Conservation (phyloP, 2,329 filamentous ascomycete genomes). For the Phoma herbarum region DNA sequence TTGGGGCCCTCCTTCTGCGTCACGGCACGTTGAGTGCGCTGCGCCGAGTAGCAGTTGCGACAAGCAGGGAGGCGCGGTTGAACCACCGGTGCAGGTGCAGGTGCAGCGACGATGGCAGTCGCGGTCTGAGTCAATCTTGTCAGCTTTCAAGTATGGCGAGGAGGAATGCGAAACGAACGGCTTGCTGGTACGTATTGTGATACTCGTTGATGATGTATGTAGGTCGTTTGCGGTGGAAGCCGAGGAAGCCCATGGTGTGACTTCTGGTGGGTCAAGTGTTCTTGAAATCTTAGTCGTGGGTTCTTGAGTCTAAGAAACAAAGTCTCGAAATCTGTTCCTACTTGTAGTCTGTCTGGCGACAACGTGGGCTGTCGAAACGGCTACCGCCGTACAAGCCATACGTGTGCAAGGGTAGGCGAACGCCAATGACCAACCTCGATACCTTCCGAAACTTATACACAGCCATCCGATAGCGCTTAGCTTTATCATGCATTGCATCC, state of each 20-base stretch:
- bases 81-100: background rate
- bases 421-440: slow-evolving; percentile 7
- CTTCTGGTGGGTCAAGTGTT: background rate
- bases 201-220: background rate
- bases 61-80: background rate
- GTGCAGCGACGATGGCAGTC: background rate
- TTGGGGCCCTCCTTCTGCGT: background rate
- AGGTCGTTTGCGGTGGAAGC: background rate
- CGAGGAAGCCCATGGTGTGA: background rate
- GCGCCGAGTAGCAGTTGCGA: background rate
- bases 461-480: slow-evolving; percentile 4
- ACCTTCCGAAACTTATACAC: background rate
- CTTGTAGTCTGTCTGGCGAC: background rate
- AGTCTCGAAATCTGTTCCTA: too few species aligned
- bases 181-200: background rate
- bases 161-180: background rate
- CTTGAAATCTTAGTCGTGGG: too few species aligned
- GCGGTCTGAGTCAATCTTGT: too few species aligned
- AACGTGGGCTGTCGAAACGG: slow-evolving; percentile 1
- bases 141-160: too few species aligned
- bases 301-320: too few species aligned
- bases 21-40: background rate
- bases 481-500: background rate
- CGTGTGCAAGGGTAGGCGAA: slow-evolving; percentile 12
- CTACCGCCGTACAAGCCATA: slow-evolving; percentile 12